Conservation (phyloP, 805 yeast species). For the Kluyveromyces lactis region DNA sequence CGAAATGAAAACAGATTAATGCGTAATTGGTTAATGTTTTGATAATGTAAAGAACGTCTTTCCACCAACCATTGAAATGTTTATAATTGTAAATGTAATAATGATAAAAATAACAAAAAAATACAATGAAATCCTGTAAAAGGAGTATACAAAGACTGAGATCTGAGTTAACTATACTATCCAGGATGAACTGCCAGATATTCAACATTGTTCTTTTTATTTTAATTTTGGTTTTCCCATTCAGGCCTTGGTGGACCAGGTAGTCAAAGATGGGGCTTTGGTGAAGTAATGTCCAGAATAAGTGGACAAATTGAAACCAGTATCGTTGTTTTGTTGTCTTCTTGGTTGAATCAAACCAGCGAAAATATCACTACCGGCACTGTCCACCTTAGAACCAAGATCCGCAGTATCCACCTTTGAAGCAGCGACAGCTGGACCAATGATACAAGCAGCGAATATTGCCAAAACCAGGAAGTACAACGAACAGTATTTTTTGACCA, state of each 20-base stretch:
- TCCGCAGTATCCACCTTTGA: slow-evolving; percentile 33
- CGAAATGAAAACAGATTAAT: too few relatives aligned
- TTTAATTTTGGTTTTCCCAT: too few relatives aligned
- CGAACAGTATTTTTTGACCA: slow-evolving; percentile 88
- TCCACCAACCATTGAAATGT: too few relatives aligned
- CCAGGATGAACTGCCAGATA: too few relatives aligned
- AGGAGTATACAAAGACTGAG: too few relatives aligned
- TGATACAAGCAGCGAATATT: slow-evolving; percentile 66
- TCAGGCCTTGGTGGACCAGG: slow-evolving; percentile 48
- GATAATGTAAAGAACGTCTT: too few relatives aligned
- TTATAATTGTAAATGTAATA: too few relatives aligned
- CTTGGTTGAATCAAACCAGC: slow-evolving; percentile 87
- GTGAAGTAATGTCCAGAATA: slow-evolving; percentile 33
- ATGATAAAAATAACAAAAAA: too few relatives aligned
- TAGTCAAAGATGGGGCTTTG: slow-evolving; percentile 41
- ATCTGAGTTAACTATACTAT: too few relatives aligned
- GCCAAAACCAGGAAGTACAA: slow-evolving; percentile 66
- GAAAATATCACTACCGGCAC: slow-evolving; percentile 29
- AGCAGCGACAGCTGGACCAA: slow-evolving; percentile 88
- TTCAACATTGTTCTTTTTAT: too few relatives aligned
- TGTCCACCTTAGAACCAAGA: slow-evolving; percentile 21
- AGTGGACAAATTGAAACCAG: slow-evolving; percentile 43
- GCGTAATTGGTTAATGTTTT: too few relatives aligned
- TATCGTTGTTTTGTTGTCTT: slow-evolving; percentile 72
- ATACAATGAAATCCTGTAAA: too few relatives aligned